Base-by-base conservation (phyloP, 192 early-diverging fungal species). In the Umbelopsis ramanniana region DNA sequence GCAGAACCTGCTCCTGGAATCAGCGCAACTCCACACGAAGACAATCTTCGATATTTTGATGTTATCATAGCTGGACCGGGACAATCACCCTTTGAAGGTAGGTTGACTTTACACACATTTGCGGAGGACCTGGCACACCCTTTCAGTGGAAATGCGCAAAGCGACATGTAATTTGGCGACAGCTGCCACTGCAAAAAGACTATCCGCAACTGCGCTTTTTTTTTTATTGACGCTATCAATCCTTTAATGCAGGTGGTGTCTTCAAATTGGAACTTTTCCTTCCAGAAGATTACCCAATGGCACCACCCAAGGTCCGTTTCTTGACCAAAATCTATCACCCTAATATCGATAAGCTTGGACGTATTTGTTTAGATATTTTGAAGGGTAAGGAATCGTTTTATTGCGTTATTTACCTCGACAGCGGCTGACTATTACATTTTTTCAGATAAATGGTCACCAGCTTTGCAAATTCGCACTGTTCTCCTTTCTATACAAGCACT, bases 281-380 rank as follows among this genome's bases (percentile, higher is more conserved):
- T 72, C 95, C 97, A 68, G 96, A 97, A 71, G 95, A 96, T 26
- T 99, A 99, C 76, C 97, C 97, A 33, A 99, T 99, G 97, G 90
- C 91, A 3, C 94, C 97, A 52, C 97, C 97, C 47, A 99, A 97
- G 87, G 97, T 99, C 46, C 94, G 96, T 23, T 98, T 96, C 73
- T 84, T 99, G 81, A 99, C 97, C 55, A 95, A 94, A 82, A 99
- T 99, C 79, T 99, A 99, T 84, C 96, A 98, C 79, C 96, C 96
- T 22, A 99, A 99, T 79, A 99, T 99, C 79, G 97, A 99, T 83
- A 98, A 96, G 85, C 89, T 98, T 24, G 97, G 97, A 22, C 89
- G 96, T 66, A 98, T 99, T 74, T 99, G 97, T 68, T 85, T 99
- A 69, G 97, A 99, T 77, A 99, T 99, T 82, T 80, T 99, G 70